Conservation (phyloP, 1,284 basidiomycete species). For the Austroboletus niveus region DNA sequence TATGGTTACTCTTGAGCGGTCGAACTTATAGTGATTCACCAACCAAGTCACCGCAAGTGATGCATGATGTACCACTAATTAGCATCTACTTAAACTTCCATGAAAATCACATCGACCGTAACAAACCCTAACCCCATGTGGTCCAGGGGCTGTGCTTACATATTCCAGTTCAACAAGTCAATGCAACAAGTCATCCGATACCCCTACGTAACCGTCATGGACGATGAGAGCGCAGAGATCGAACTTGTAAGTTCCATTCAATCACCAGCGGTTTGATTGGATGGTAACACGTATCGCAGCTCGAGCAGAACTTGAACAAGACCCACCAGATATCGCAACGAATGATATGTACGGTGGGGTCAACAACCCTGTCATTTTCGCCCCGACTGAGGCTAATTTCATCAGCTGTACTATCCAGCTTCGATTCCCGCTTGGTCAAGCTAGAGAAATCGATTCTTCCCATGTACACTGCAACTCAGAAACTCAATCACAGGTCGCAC, state of each 20-base stretch:
- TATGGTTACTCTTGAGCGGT: too few species aligned
- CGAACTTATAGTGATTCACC: too few species aligned
- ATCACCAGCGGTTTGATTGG: too few species aligned
- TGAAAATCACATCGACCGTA: too few species aligned
- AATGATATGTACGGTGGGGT: slow-evolving; percentile 65
- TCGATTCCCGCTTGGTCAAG: slow-evolving; percentile 73
- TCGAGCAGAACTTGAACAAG: slow-evolving; percentile 83
- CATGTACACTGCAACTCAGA: slow-evolving; percentile 69
- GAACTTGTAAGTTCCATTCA: slow-evolving; percentile 14
- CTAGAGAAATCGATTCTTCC: slow-evolving; percentile 80
- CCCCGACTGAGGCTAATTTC: slow-evolving; percentile 21
- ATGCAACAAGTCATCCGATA: too few species aligned
- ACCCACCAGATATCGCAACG: slow-evolving; percentile 77
- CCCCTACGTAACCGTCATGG: slow-evolving; percentile 6
- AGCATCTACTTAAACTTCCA: too few species aligned
- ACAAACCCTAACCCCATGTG: too few species aligned
- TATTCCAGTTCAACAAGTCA: too few species aligned
- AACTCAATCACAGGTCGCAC: slow-evolving; percentile 64
- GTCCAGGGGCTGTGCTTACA: too few species aligned
- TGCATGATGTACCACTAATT: too few species aligned
- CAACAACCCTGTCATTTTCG: not conserved
- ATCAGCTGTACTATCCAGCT: slow-evolving; percentile 72
- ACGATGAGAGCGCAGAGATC: slow-evolving; percentile 30
- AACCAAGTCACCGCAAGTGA: too few species aligned
- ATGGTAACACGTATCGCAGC: slow-evolving; percentile 39